These are phyloP conservation scores for Tetradesmus obliquus DNA, from an alignment of 139 green algal genomes.

Conservation along the genomic window DNA sequence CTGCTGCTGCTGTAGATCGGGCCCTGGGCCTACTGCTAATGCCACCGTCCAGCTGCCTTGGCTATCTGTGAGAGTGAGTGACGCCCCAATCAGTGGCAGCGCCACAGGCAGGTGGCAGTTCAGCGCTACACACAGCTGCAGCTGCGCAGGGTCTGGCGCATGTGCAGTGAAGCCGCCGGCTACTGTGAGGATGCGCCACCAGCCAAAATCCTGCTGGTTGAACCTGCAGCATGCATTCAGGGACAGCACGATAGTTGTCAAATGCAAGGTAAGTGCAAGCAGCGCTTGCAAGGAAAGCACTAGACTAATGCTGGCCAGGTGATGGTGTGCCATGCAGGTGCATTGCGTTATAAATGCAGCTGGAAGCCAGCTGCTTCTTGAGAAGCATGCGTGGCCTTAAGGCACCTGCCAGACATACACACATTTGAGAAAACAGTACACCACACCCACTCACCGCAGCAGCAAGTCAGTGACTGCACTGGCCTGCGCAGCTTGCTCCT, in stretches of 20 bases:
- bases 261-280: no score
- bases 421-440: not conserved
- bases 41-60: conserved; percentile 8
- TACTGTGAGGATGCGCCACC: conserved; percentile 55
- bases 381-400: not conserved
- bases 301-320: not conserved
- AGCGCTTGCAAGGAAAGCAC: no score
- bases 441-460: conserved; percentile 22
- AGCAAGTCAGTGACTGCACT: conserved; percentile 46
- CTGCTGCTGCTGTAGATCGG: conserved; percentile 9
- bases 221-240: conserved; percentile 26
- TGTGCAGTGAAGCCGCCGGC: conserved; percentile 48
- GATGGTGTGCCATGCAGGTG: no score
- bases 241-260: no score
- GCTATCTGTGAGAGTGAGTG: conserved; percentile 39
- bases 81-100: conserved; percentile 45
- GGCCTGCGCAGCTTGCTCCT: not conserved
- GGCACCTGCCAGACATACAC: not conserved
- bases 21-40: not conserved
- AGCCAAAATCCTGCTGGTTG: conserved; percentile 61
- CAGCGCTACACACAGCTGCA: conserved; percentile 52
- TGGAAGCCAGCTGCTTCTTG: not conserved
- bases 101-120: conserved; percentile 51
- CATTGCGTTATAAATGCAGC: not conserved
- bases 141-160: conserved; percentile 22